Percentiles rank a stretch among this genome's conserved stretches.
Evolutionary conservation across 179 eudicot species (phyloP).

Genomic region (Silene vulgaris): DNA sequence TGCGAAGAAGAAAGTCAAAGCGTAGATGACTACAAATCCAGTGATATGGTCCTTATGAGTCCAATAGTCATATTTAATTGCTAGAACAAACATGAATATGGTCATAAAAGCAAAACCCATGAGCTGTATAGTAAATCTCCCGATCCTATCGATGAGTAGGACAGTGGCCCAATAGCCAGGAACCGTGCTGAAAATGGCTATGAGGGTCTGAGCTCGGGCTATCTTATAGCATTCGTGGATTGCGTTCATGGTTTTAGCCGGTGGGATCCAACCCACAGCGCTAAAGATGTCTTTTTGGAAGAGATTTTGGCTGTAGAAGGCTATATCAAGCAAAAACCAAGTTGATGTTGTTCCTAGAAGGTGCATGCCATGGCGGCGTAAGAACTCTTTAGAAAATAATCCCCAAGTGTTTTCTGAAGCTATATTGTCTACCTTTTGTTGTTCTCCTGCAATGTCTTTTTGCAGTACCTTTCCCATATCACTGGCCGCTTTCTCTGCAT

Average conservation of each 20-base stretch:
- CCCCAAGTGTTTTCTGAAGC: constrained; percentile 26
- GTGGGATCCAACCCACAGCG: constrained; percentile 56
- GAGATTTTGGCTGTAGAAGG: constrained; percentile 46
- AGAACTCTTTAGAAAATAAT: constrained; percentile 40
- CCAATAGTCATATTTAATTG: constrained; percentile 44
- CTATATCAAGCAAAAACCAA: constrained; percentile 54
- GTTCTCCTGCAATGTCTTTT: constrained; percentile 31
- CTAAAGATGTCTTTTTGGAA: constrained; percentile 53
- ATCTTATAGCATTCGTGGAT: constrained; percentile 38
- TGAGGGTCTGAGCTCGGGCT: constrained; percentile 48
- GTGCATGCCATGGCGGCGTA: constrained; percentile 42
- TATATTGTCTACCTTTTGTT: constrained; percentile 20
- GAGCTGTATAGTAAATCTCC: constrained; percentile 43
- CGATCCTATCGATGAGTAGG: constrained; percentile 42
- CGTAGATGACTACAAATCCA: constrained; percentile 48
- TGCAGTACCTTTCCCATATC: constrained; percentile 51
- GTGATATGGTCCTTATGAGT: constrained; percentile 36
- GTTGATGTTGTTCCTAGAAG: constrained; percentile 44
- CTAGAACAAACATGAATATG: constrained; percentile 46
- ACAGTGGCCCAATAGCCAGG: constrained; percentile 59
- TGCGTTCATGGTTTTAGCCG: constrained; percentile 50
- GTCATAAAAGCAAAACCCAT: constrained; percentile 58
- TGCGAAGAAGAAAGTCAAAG: constrained; percentile 51
- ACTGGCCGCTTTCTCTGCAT: constrained; percentile 38
- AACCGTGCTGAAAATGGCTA: constrained; percentile 50